Evolutionary conservation across 495 filamentous ascomycete species (phyloP).

Genomic region (Penicillium salamii): DNA sequence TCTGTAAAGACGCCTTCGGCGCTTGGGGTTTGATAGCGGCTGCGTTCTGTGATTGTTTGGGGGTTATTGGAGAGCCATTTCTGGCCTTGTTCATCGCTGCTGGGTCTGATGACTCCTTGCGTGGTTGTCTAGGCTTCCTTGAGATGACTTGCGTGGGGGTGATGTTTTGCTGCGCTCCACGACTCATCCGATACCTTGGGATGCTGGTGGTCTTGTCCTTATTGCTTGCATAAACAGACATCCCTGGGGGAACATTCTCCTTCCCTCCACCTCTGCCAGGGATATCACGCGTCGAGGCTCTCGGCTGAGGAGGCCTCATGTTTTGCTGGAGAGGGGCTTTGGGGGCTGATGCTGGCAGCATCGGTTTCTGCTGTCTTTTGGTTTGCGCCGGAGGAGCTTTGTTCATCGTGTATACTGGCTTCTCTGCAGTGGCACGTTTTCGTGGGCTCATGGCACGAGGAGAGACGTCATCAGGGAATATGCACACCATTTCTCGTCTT

Average conservation of each 20-base stretch:
- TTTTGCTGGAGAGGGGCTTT: conserved; percentile 38
- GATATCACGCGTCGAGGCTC: conserved; percentile 27
- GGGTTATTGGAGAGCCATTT: not conserved
- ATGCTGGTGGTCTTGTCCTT: conserved; percentile 7
- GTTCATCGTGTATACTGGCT: conserved; percentile 24
- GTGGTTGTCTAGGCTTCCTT: not conserved
- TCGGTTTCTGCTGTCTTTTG: conserved; percentile 28
- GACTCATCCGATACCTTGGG: not conserved
- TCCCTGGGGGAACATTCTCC: conserved; percentile 46
- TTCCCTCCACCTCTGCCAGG: conserved; percentile 45
- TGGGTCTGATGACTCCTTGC: conserved; percentile 1
- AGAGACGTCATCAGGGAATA: conserved; percentile 41
- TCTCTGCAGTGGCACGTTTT: too few relatives aligned
- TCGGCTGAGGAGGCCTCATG: conserved; percentile 30
- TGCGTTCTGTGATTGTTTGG: not conserved
- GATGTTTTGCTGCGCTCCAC: not conserved
- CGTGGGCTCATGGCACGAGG: too few relatives aligned
- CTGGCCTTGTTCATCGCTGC: conserved; percentile 8
- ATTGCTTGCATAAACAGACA: conserved; percentile 11
- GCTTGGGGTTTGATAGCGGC: not conserved
- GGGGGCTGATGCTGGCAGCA: conserved; percentile 26
- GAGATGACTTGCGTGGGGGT: not conserved
- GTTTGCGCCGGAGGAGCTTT: conserved; percentile 26
- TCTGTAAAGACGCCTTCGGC: not conserved
- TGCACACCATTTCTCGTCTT: conserved; percentile 38